Percentiles rank a stretch among this genome's conserved stretches.
These are phyloP conservation scores for Arbutus unedo DNA, from an alignment of 148 eudicot genomes.

Conservation along the genomic window DNA sequence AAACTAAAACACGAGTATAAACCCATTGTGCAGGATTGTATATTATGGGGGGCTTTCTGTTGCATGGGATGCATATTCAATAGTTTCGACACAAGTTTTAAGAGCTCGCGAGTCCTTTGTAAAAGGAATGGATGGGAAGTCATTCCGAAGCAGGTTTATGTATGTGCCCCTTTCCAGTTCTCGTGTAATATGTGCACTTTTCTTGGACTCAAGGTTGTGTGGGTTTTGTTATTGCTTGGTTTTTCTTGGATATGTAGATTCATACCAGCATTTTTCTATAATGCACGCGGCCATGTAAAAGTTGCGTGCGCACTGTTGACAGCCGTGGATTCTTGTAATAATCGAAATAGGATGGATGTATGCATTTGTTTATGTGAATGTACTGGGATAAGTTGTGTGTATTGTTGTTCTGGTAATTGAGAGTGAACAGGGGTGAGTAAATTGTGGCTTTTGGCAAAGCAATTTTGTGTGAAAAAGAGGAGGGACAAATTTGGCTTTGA, in stretches of 20 bases:
- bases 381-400: not conserved
- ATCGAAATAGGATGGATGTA: not conserved
- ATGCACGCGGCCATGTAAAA: not conserved
- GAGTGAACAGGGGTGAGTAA: not conserved
- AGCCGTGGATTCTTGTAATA: conserved; percentile 17
- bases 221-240: conserved; percentile 14
- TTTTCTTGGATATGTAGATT: conserved; percentile 19
- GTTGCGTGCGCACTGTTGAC: not conserved
- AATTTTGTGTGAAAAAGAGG: no score
- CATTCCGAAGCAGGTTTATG: not conserved
- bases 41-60: conserved; percentile 24
- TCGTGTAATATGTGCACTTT: conserved; percentile 9
- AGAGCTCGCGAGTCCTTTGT: conserved; percentile 2
- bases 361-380: conserved; percentile 9
- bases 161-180: not conserved
- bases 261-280: conserved; percentile 14
- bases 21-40: conserved; percentile 30
- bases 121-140: not conserved
- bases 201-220: conserved; percentile 10
- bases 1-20: not conserved
- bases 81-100: not conserved
- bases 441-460: no score
- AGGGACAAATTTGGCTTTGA: no score
- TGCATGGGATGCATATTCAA: conserved; percentile 10
- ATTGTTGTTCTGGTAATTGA: not conserved